phyloP scores from a whole-genome alignment of 768 basidiomycete species.

The Crepidotus variabilis region DNA sequence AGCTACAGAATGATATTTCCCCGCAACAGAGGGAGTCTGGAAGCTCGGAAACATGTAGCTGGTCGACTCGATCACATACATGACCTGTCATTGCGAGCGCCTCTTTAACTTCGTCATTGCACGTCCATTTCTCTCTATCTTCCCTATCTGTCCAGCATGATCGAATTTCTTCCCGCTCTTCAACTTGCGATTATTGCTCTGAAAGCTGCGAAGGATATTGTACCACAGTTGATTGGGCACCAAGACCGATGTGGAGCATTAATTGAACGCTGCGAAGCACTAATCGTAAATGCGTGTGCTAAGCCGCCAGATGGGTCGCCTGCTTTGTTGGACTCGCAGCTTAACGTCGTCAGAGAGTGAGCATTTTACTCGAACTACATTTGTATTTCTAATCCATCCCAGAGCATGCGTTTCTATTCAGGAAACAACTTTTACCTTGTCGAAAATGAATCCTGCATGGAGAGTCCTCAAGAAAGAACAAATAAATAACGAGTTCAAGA shows the following conservation, averaged over 20 bases:
- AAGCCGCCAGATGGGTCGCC: background rate
- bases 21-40: too few relatives aligned
- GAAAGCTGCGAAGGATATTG: constrained; percentile 7
- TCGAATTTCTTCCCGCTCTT: constrained; percentile 5
- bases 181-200: constrained; percentile 5
- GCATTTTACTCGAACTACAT: background rate
- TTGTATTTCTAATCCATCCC: background rate
- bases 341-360: constrained; percentile 4
- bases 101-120: background rate
- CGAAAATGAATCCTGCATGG: constrained; percentile 1
- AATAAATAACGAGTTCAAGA: constrained; percentile 1
- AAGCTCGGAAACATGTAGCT: too few relatives aligned
- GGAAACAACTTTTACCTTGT: constrained; percentile 4
- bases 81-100: background rate
- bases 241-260: constrained; percentile 3
- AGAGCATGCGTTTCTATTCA: constrained; percentile 5
- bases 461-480: constrained; percentile 5
- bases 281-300: constrained; percentile 4
- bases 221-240: constrained; percentile 1
- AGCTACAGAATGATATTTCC: too few relatives aligned
- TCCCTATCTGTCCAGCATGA: background rate
- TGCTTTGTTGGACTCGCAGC: background rate
- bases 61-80: too few relatives aligned
- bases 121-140: background rate
- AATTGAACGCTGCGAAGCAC: constrained; percentile 6